A percentile compares a stretch with the other conserved stretches of the same genome.
These are phyloP conservation scores for Teratosphaeria zuluensis DNA, from an alignment of 2,329 filamentous ascomycete species.

Conservation along the genomic window DNA sequence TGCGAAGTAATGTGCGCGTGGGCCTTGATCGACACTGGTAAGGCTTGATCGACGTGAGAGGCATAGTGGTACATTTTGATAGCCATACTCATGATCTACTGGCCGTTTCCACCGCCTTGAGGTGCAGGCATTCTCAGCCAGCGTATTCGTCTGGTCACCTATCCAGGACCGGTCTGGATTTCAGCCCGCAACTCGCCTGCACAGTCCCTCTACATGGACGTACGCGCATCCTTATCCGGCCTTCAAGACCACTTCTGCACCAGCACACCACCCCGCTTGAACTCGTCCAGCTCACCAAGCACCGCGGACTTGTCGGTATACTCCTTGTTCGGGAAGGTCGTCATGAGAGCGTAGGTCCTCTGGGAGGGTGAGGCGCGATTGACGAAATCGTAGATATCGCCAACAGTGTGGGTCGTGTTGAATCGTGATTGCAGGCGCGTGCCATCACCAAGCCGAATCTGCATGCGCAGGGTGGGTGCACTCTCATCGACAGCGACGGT, in stretches of 20 bases:
- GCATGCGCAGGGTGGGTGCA: constrained; percentile 58
- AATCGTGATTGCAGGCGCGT: constrained; percentile 70
- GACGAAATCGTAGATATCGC: constrained; percentile 68
- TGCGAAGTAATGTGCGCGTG: no score
- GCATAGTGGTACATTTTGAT: background rate
- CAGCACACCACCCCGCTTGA: constrained; percentile 44
- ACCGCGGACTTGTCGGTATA: constrained; percentile 54
- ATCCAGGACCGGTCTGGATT: background rate
- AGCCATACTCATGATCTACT: background rate
- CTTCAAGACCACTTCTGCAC: constrained; percentile 45
- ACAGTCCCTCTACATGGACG: background rate
- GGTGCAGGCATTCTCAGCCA: background rate
- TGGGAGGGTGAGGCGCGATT: constrained; percentile 49
- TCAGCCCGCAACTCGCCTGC: background rate
- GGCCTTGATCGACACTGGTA: no score
- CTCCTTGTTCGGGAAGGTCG: constrained; percentile 75
- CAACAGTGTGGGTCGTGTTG: constrained; percentile 68
- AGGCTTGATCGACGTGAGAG: no score
- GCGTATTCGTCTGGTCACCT: background rate
- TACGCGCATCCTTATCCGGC: no score
- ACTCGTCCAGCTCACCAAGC: constrained; percentile 40
- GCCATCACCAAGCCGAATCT: constrained; percentile 70
- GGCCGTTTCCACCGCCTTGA: background rate
- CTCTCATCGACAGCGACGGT: constrained; percentile 49
- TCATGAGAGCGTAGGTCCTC: constrained; percentile 65